phyloP scores from a whole-genome alignment of 1,139 yeast genomes.

The Sugiyamaella sp. region DNA sequence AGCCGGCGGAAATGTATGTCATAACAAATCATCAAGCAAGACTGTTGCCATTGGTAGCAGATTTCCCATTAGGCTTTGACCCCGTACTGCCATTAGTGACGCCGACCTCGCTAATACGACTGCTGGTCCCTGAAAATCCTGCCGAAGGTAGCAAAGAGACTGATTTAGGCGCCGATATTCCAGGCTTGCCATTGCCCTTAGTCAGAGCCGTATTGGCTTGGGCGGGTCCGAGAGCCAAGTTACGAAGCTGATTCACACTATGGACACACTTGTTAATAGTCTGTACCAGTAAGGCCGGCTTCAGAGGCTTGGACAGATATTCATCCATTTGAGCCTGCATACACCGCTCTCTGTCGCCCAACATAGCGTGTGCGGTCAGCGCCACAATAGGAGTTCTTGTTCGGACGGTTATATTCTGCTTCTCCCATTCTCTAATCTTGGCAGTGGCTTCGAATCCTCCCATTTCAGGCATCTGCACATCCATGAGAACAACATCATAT shows the following conservation, averaged over 20 bases:
- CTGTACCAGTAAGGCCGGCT: conserved; percentile 79
- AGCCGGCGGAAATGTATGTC: conserved; percentile 1
- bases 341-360: conserved; percentile 85
- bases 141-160: conserved; percentile 21
- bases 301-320: conserved; percentile 82
- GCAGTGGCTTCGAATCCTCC: conserved; percentile 93
- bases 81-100: not conserved
- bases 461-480: conserved; percentile 95
- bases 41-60: conserved; percentile 1
- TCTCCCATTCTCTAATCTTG: conserved; percentile 84
- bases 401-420: conserved; percentile 70
- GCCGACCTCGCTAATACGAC: conserved; percentile 1
- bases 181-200: conserved; percentile 4
- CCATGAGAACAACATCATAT: conserved; percentile 86
- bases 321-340: conserved; percentile 91
- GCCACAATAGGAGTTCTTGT: conserved; percentile 89
- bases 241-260: conserved; percentile 45
- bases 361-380: conserved; percentile 88
- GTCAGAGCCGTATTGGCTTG: conserved; percentile 8
- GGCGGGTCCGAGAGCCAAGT: conserved; percentile 44
- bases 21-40: conserved; percentile 6
- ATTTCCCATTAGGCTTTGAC: conserved; percentile 5
- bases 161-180: conserved; percentile 12
- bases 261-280: conserved; percentile 84
- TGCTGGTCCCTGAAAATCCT: conserved; percentile 8